Percentiles rank a stretch among this genome's conserved stretches.
phyloP scores from a whole-genome alignment of 306 rosid genomes.

The Begonia fuchsioides region DNA sequence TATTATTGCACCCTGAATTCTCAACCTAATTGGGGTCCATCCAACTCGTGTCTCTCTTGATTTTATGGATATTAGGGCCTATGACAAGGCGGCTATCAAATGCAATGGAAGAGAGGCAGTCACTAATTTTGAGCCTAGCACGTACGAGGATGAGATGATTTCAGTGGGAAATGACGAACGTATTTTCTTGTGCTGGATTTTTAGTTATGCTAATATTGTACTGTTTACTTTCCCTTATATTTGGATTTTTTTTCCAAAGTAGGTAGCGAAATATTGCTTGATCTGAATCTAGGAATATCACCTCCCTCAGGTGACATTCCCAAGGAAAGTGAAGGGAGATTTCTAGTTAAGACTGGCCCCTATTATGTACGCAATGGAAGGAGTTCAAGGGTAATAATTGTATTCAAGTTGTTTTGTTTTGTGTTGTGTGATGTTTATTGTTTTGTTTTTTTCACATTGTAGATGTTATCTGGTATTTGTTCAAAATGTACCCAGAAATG shows the following conservation, averaged over 20 bases:
- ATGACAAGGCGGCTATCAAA: slow-evolving; percentile 93
- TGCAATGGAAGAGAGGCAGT: slow-evolving; percentile 97
- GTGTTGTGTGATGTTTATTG: neutral
- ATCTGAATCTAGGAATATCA: slow-evolving; percentile 81
- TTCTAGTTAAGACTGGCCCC: slow-evolving; percentile 38
- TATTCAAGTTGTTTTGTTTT: neutral
- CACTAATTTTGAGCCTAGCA: slow-evolving; percentile 83
- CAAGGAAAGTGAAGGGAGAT: slow-evolving; percentile 36
- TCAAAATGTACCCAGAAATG: slow-evolving; percentile 5
- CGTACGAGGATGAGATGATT: slow-evolving; percentile 57
- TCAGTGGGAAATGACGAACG: slow-evolving; percentile 46
- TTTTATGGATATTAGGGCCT: slow-evolving; percentile 94
- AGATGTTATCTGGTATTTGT: slow-evolving; percentile 4
- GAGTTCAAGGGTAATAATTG: slow-evolving; percentile 30
- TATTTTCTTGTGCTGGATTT: slow-evolving; percentile 3
- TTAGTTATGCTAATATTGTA: neutral
- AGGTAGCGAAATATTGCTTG: slow-evolving; percentile 68
- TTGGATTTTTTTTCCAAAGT: slow-evolving; percentile 12
- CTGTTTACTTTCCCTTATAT: slow-evolving; percentile 1
- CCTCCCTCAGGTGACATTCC: slow-evolving; percentile 37
- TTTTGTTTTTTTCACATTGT: neutral
- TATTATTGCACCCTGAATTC: slow-evolving; percentile 51
- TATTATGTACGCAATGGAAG: slow-evolving; percentile 30
- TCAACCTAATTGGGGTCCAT: slow-evolving; percentile 59
- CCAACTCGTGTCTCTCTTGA: slow-evolving; percentile 65